Conservation (phyloP, 129 eudicot genomes). For the Chrysanthemum makinoi region DNA sequence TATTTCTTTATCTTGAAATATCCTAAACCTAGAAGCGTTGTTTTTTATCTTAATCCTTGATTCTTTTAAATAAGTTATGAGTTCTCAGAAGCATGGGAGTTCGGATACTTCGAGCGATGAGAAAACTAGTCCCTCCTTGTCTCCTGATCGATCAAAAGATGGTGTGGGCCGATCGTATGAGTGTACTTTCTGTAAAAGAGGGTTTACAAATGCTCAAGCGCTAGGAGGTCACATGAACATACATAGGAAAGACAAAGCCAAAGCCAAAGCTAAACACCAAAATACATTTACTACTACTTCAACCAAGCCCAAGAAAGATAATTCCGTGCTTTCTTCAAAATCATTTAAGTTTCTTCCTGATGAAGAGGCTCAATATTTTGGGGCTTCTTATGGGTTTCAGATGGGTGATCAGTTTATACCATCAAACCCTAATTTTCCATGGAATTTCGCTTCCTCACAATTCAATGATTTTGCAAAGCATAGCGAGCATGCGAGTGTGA, state of each 20-base stretch:
- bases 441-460: slow-evolving; percentile 24
- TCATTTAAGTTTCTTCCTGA: slow-evolving; percentile 28
- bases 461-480: slow-evolving; percentile 4
- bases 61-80: slow-evolving; percentile 25
- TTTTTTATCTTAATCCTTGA: not conserved
- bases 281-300: slow-evolving; percentile 14
- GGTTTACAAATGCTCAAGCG: slow-evolving; percentile 84
- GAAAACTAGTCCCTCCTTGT: slow-evolving; percentile 32
- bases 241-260: slow-evolving; percentile 69
- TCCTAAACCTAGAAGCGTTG: slow-evolving; percentile 10
- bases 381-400: slow-evolving; percentile 23
- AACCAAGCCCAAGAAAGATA: slow-evolving; percentile 25
- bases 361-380: slow-evolving; percentile 31
- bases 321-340: slow-evolving; percentile 17
- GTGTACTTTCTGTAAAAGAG: slow-evolving; percentile 74
- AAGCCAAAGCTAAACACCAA: slow-evolving; percentile 51
- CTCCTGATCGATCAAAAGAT: slow-evolving; percentile 28
- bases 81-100: slow-evolving; percentile 29
- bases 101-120: slow-evolving; percentile 46
- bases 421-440: slow-evolving; percentile 49
- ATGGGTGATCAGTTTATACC: slow-evolving; percentile 34
- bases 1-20: slow-evolving; percentile 18
- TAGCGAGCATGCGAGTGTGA: slow-evolving; percentile 31
- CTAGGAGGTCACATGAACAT: slow-evolving; percentile 89
- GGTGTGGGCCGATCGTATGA: slow-evolving; percentile 53